Base-by-base conservation (phyloP, 192 early-diverging fungal genomes). In the Piromyces finnis region DNA sequence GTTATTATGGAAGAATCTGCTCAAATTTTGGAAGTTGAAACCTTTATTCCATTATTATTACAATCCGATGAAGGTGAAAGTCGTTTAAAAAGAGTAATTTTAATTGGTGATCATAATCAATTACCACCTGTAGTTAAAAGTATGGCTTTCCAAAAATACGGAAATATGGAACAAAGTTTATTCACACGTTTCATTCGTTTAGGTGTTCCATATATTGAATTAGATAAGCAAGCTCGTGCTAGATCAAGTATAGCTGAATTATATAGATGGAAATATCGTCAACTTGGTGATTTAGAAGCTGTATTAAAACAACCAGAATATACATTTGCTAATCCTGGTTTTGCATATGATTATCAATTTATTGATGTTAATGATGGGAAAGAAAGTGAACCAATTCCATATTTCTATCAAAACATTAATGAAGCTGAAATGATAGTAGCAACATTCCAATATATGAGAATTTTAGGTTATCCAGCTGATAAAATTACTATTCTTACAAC, bases 91-190 rank as follows among this genome's bases (percentile, higher is more conserved):
- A 92, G 98, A 18, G 90, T 99, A 12, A 90, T 99, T 22, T 79
- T 99, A 86, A 98, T 99, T 82, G 98, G 98, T 32, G 98, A 99
- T 84, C 97, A 98, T 83, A 91, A 97, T 83, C 98, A 99, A 82
- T 84, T 99, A 29, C 97, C 96, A 27, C 98, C 97, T 29, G 95
- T 99, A 16, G 96, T 99, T 14, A 93, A 96, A 85, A 95, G 92
- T 83, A 85, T 85, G 77, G 94, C 93, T 0, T 91, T 98, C 83
- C 92, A 92, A 80, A 87, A 91, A 78, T 95, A 94, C 82, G 92
- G 91, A 77, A 94, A 96, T 82, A 91, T 99, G 94, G 96, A 97
- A 84, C 96, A 99, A 87, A 93, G 91, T 80, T 85, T 99, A 84
- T 99, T 99, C 84, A 88, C 94, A 7, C 88, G 98, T 5, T 90